Evolutionary conservation across 225 moss, liverwort and hornwort genomes (phyloP), one percentile per base, ranked within the genome.

Genomic region (Takakia lepidozioides): DNA sequence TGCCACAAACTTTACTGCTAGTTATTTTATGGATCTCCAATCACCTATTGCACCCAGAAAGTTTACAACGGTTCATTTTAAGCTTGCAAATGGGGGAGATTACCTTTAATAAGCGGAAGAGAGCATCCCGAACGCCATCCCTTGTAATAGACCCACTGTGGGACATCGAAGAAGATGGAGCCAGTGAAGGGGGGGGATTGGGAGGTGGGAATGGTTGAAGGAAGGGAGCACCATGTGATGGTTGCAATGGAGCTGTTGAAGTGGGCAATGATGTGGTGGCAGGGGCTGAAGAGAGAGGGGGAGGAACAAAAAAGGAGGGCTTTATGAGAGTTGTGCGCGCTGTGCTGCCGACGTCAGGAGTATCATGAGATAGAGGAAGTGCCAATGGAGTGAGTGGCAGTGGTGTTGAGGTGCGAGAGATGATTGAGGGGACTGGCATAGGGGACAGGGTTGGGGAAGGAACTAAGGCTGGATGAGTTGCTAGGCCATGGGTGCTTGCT

Each of bases 201-300:
- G 91, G 95, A 57, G 95, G 95, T 51, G 95, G 95, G 40, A 98
- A 98, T 29, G 95, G 91, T 68, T 98, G 95, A 38, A 91, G 83
- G 49, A 98, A 74, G 4, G 91, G 95, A 46, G 85, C 76, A 45
- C 91, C 95, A 37, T 83, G 90, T 18, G 95, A 83, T 6, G 95
- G 76, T 43, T 78, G 95, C 74, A 90, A 60, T 29, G 78, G 29
- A 38, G 75, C 36, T n/a, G 74, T 62, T 15, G 95, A 80, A 34
- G 95, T 65, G 18, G 71, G 76, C 26, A 70, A 63, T 39, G 61
- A 69, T 49, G 79, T 57, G n/a, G 58, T 62, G 1, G 75, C 61
- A 21, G 84, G 52, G 28, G 59, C 84, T 16, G 90, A 67, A 29
- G 78, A 60, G 16, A 85, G 67, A 1, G 85, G 90, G 2, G 87